Evolutionary conservation across 2,329 filamentous ascomycete genomes (phyloP), one percentile per base, ranked within the genome.

Genomic region (Aspergillus ustus): DNA sequence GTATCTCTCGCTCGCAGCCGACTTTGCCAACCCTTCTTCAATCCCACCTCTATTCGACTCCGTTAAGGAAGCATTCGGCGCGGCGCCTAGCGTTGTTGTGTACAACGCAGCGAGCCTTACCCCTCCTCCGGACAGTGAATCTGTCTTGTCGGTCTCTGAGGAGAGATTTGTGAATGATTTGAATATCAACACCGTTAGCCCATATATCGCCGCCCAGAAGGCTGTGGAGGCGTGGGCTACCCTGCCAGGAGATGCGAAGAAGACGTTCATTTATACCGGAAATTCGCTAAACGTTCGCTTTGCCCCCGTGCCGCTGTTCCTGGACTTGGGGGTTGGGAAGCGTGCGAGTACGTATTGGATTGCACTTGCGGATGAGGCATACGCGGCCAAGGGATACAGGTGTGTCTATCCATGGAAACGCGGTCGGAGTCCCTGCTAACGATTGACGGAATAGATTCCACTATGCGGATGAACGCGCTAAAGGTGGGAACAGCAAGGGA

Each of bases 241-340:
- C 0, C 5, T 59, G 1, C 40, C 22, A 7, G 9, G 34, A 5
- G 40, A 29, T 28, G 22, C 28, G 4, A 34, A 20, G 19, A 52
- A 52, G 19, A 53, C 57, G 15, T 59, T 59, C 50, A 46, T 59
- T 19, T 59, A 59, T 19, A 59, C 57, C 3, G 57, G 57, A 9
- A 59, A 59, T 34, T 7, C 25, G 2, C 43, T 59, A 4, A 59
- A 59, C 28, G 34, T 28, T 2, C 15, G 15, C 4, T n/a, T 44
- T 17, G 9, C 40, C 2, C 25, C 37, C 8, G 25, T 40, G 15
- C 22, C 37, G 15, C 7, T n/a, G 3, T 29, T 46, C 9, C 15
- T 55, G 28, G 7, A n/a, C 22, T 25, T 55, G 3, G 52, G 52
- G 1, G 52, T 55, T 4, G 52, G 52, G 0, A 55, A 55, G 7